A percentile compares a stretch with the other conserved stretches of the same genome.
phyloP scores from a whole-genome alignment of 768 basidiomycete genomes.

The Psilocybe azurescens region DNA sequence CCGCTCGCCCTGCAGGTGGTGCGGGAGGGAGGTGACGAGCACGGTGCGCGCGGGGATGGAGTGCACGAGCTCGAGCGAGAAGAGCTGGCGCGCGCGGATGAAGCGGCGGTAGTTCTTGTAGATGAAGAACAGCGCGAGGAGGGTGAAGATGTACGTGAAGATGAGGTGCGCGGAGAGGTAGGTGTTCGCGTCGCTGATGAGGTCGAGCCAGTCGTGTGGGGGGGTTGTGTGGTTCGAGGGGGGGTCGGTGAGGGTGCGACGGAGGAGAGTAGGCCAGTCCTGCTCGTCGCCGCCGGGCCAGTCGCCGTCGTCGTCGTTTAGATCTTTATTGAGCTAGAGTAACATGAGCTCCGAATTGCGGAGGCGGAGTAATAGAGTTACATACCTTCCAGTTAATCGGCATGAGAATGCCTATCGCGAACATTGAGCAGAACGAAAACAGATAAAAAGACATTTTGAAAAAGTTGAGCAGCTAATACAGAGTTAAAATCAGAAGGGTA shows the following conservation, averaged over 20 bases:
- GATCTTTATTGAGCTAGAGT: conserved; percentile 73
- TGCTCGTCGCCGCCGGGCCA: conserved; percentile 44
- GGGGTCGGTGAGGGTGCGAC: conserved; percentile 24
- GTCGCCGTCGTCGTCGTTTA: conserved; percentile 58
- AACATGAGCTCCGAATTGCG: conserved; percentile 14
- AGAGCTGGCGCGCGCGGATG: conserved; percentile 89
- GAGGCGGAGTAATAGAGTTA: conserved; percentile 7
- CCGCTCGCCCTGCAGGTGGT: conserved; percentile 84
- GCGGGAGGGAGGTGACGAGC: conserved; percentile 83
- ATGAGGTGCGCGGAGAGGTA: conserved; percentile 88
- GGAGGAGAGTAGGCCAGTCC: conserved; percentile 49
- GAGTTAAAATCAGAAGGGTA: background rate
- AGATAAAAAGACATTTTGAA: conserved; percentile 95
- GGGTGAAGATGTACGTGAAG: conserved; percentile 94
- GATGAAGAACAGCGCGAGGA: conserved; percentile 84
- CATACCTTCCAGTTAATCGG: conserved; percentile 90
- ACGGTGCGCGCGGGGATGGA: conserved; percentile 95
- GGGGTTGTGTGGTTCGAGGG: conserved; percentile 39
- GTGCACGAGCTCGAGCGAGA: conserved; percentile 93
- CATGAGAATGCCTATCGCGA: conserved; percentile 87
- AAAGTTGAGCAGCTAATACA: conserved; percentile 82
- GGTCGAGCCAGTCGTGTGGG: conserved; percentile 75
- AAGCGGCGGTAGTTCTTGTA: conserved; percentile 90
- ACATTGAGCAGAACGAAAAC: conserved; percentile 85
- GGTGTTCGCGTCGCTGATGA: conserved; percentile 89